Conservation (phyloP, 2,329 filamentous ascomycete genomes). For the Pseudogymnoascus verrucosus region DNA sequence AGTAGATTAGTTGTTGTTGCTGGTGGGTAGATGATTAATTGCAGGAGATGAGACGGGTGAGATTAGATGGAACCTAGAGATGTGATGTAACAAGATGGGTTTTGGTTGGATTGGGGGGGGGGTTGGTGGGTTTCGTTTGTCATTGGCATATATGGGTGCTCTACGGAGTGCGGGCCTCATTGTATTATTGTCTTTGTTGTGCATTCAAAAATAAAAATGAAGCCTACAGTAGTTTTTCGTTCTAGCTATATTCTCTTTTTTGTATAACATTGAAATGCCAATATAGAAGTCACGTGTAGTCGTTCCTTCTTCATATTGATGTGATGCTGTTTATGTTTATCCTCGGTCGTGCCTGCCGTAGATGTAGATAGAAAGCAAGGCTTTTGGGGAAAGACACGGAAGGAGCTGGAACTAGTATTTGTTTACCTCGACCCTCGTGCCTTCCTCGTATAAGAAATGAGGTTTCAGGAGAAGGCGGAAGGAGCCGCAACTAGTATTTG, state of each 20-base stretch:
- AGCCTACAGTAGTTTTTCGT: neutral
- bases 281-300: neutral
- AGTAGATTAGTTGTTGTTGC: conserved; percentile 20
- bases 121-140: conserved; percentile 3
- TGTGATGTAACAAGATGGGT: conserved; percentile 7
- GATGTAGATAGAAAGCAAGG: neutral
- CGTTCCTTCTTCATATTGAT: neutral
- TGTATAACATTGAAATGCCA: neutral
- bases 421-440: neutral
- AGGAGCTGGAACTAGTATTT: neutral
- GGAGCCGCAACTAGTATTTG: neutral
- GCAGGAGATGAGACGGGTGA: neutral
- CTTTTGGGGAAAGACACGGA: neutral
- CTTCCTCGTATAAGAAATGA: neutral
- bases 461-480: neutral
- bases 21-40: neutral
- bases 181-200: conserved; percentile 2
- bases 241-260: neutral
- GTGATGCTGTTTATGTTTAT: neutral
- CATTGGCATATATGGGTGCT: conserved; percentile 1
- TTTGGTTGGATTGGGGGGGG: neutral
- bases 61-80: neutral
- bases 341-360: neutral
- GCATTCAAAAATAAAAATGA: neutral
- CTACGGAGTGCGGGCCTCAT: conserved; percentile 2